Evolutionary conservation across 345 rosid genomes (phyloP).

Genomic region (Kandelia obovata): DNA sequence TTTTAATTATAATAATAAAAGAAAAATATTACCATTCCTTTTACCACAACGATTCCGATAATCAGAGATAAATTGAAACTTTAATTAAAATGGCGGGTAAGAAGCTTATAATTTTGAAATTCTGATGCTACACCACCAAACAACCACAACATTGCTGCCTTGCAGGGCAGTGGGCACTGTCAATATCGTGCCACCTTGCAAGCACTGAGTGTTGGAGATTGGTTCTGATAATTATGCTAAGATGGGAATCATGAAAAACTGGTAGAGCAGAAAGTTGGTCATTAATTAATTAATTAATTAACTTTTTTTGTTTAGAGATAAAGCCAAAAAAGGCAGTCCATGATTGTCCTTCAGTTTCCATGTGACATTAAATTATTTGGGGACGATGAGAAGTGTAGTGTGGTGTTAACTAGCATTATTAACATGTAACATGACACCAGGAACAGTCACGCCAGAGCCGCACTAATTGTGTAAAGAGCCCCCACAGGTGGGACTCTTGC

Average conservation of each 20-base stretch:
- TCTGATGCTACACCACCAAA: no score
- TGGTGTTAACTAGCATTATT: conserved; percentile 8
- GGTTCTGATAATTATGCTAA: conserved; percentile 5
- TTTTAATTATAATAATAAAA: conserved; percentile 1
- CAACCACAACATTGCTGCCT: no score
- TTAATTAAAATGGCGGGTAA: background rate
- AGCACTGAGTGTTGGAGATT: background rate
- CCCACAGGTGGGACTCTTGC: background rate
- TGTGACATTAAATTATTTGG: conserved; percentile 24
- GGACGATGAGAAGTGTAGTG: background rate
- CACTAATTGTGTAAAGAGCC: conserved; percentile 3
- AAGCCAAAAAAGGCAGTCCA: conserved; percentile 30
- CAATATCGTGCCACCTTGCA: conserved; percentile 4
- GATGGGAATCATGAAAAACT: background rate
- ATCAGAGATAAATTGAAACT: background rate
- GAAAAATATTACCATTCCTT: conserved; percentile 8
- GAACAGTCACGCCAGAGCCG: conserved; percentile 7
- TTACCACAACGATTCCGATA: conserved; percentile 9
- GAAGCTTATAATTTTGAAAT: background rate
- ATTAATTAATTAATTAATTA: background rate
- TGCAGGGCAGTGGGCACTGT: no score
- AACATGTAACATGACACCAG: background rate
- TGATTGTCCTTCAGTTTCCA: conserved; percentile 30
- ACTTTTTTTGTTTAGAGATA: background rate
- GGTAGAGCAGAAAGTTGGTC: background rate